These are phyloP conservation scores for Bidens hawaiensis DNA, from an alignment of 140 eudicot species.

Conservation along the genomic window DNA sequence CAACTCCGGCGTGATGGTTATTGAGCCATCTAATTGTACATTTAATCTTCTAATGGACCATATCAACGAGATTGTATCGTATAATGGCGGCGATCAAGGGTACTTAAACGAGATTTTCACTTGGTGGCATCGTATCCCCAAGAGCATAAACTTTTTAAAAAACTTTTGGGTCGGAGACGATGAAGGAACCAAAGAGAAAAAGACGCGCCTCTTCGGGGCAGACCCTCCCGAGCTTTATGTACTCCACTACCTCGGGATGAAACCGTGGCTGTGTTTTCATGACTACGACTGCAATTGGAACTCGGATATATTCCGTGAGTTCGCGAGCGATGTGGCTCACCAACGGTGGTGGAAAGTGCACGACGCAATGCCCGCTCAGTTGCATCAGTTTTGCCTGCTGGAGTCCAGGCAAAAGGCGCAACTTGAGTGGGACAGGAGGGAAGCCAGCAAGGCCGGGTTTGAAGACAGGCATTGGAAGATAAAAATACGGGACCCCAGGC, in stretches of 20 bases:
- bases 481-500: slow-evolving; percentile 41
- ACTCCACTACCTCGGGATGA: slow-evolving; percentile 81
- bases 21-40: slow-evolving; percentile 93
- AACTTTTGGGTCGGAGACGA: slow-evolving; percentile 86
- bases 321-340: slow-evolving; percentile 93
- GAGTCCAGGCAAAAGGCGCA: slow-evolving; percentile 82
- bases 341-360: slow-evolving; percentile 90
- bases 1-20: slow-evolving; percentile 96
- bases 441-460: slow-evolving; percentile 57
- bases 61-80: slow-evolving; percentile 75
- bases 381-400: slow-evolving; percentile 65
- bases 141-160: slow-evolving; percentile 72
- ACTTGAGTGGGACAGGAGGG: slow-evolving; percentile 76
- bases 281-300: slow-evolving; percentile 97
- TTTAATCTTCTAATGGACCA: slow-evolving; percentile 78
- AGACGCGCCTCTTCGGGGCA: slow-evolving; percentile 69
- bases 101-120: slow-evolving; percentile 87
- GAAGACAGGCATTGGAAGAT: slow-evolving; percentile 74
- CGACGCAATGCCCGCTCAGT: slow-evolving; percentile 68
- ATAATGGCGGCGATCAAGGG: slow-evolving; percentile 98
- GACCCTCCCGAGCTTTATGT: slow-evolving; percentile 81
- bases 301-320: slow-evolving; percentile 65
- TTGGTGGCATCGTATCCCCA: slow-evolving; percentile 97
- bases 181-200: slow-evolving; percentile 53
- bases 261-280: slow-evolving; percentile 89